Evolutionary conservation across 2,329 filamentous ascomycete genomes (phyloP).

Genomic region (Hypoxylon sp.): DNA sequence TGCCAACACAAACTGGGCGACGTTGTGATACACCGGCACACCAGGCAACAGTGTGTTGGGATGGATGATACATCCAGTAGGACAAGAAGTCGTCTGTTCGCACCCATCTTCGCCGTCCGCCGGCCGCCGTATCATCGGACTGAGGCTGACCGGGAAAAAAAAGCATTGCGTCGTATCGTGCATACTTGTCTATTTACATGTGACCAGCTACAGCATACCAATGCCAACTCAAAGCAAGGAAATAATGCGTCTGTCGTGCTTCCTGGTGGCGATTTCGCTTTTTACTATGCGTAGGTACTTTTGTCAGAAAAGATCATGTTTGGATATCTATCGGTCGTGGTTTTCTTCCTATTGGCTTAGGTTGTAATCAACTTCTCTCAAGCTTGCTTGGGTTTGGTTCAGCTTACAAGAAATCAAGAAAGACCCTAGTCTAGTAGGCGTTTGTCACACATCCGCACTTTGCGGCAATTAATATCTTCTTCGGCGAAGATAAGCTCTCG

Average conservation of each 20-base stretch:
- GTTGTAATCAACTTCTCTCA: too few relatives aligned
- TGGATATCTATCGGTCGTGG: neutral
- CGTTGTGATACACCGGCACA: slow-evolving; percentile 5
- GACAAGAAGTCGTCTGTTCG: too few relatives aligned
- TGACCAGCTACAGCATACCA: too few relatives aligned
- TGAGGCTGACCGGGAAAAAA: neutral
- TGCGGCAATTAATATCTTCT: slow-evolving; percentile 29
- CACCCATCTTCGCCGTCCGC: neutral
- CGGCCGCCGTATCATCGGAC: slow-evolving; percentile 1
- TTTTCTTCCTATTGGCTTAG: slow-evolving; percentile 19
- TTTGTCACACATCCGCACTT: slow-evolving; percentile 10
- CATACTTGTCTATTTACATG: too few relatives aligned
- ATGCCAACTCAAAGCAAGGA: too few relatives aligned
- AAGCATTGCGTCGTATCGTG: slow-evolving; percentile 5
- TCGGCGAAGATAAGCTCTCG: neutral
- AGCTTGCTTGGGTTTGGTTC: too few relatives aligned
- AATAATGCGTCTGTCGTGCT: neutral
- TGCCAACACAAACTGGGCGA: slow-evolving; percentile 5
- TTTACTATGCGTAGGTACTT: slow-evolving; percentile 3
- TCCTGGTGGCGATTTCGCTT: slow-evolving; percentile 3
- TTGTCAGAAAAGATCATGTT: slow-evolving; percentile 3
- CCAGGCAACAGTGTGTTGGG: neutral
- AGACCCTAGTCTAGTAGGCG: too few relatives aligned
- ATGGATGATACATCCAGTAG: too few relatives aligned
- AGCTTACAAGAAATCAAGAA: slow-evolving; percentile 1